These are phyloP conservation scores for maize (Zea mays) DNA, from an alignment of 176 grass and related monocot species.

Conservation along the genomic window DNA sequence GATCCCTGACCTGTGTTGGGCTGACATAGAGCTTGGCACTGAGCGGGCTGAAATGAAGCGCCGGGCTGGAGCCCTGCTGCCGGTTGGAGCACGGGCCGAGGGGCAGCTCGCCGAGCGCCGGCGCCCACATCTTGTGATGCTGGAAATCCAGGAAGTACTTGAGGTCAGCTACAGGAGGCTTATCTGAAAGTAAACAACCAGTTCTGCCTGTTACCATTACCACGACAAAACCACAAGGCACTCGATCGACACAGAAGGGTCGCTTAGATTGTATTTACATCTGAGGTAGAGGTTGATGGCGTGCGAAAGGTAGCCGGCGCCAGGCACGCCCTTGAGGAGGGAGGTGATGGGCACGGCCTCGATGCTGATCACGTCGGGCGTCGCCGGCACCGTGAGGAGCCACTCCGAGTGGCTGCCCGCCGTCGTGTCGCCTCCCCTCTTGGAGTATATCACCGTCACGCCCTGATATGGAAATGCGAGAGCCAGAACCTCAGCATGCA, in stretches of 20 bases:
- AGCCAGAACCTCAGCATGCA: too few relatives aligned
- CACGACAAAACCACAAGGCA: too few relatives aligned
- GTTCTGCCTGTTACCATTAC: background rate
- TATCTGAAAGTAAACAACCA: slow-evolving; percentile 71
- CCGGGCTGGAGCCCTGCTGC: slow-evolving; percentile 41
- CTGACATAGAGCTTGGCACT: slow-evolving; percentile 82
- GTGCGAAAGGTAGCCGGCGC: slow-evolving; percentile 83
- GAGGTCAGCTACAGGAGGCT: slow-evolving; percentile 85
- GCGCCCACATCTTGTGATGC: slow-evolving; percentile 74
- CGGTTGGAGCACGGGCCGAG: slow-evolving; percentile 75
- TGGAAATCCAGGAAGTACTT: slow-evolving; percentile 99
- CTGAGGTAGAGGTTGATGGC: slow-evolving; percentile 97
- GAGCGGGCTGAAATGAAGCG: slow-evolving; percentile 65
- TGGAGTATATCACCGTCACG: slow-evolving; percentile 78
- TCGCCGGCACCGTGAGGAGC: slow-evolving; percentile 71
- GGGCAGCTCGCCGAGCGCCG: slow-evolving; percentile 65
- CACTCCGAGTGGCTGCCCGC: slow-evolving; percentile 79
- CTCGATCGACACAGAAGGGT: too few relatives aligned
- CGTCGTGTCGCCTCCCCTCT: slow-evolving; percentile 72
- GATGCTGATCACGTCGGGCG: slow-evolving; percentile 79
- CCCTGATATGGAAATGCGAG: slow-evolving; percentile 11
- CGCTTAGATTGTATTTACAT: slow-evolving; percentile 41
- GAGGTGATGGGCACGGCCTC: slow-evolving; percentile 85
- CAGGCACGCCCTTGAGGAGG: slow-evolving; percentile 62
- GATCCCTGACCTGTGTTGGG: slow-evolving; percentile 54